Evolutionary conservation across 768 basidiomycete genomes (phyloP), one percentile per base, ranked within the genome.

Genomic region (Calocybe indica): DNA sequence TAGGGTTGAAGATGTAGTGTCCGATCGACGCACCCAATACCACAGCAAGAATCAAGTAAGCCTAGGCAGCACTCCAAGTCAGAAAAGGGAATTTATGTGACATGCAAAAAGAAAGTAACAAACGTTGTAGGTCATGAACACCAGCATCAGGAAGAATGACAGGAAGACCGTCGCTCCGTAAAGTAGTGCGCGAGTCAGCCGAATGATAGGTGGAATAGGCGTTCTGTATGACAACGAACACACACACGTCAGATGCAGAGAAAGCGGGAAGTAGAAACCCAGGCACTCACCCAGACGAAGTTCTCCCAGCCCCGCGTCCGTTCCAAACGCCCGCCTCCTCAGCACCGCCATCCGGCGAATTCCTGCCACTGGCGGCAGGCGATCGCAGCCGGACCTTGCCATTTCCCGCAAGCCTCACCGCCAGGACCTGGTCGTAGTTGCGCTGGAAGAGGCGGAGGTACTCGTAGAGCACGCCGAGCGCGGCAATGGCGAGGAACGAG

Each of bases 111-210:
- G 34, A 48, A 33, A 36, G 28, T 36, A 15, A 69, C 88, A 58
- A 49, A 92, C 90, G 55, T 96, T 96, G 69, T 94, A 96, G 5
- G 92, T 95, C 92, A 96, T 95, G 66, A 92, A 93, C 36, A 95
- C 83, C 49, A 96, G 71, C 92, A 96, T 96, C 61, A 92, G 79
- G 78, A 91, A 90, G 73, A 87, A 88, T 33, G 88, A 88, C 49
- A 92, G 63, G 63, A 85, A 84, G 14, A 92, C 80, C 2, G 80
- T 80, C 4, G 73, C 64, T n/a, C 84, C 90, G 56, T 94, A 95
- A 34, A 91, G 61, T 1, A 62, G 55, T 5, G 90, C 85, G 22
- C 89, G 75, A 38, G 83, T 55, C n/a, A 72, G 51, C 15, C 85
- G 80, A 36, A 72, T 65, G 6, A 67, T 45, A 15, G 67, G 49